phyloP scores from a whole-genome alignment of 2,329 filamentous ascomycete genomes.

The Microsporum canis region DNA sequence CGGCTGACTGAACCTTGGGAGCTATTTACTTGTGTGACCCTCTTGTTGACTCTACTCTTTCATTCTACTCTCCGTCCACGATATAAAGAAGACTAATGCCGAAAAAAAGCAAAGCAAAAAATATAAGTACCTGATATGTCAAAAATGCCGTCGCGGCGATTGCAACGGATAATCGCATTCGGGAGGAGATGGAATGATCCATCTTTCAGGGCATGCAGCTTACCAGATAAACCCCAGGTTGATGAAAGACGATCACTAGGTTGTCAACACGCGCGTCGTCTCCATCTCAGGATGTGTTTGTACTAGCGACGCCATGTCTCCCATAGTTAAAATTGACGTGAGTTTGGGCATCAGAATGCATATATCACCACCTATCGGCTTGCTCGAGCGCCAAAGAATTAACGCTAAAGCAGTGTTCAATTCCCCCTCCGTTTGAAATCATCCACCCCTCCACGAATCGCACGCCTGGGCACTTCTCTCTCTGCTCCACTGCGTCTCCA shows the following conservation, averaged over 20 bases:
- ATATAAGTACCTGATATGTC: not conserved
- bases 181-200: not conserved
- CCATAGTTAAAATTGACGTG: conserved; percentile 12
- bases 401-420: conserved; percentile 66
- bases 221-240: not conserved
- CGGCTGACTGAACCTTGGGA: too few relatives aligned
- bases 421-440: conserved; percentile 56
- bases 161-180: not conserved
- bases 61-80: too few relatives aligned
- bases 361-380: not conserved
- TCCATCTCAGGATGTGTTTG: conserved; percentile 65
- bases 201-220: not conserved
- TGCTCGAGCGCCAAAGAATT: not conserved
- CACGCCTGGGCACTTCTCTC: conserved; percentile 56
- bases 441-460: not conserved
- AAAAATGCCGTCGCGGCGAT: not conserved
- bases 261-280: conserved; percentile 59
- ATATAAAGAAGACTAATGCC: too few relatives aligned
- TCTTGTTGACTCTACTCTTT: too few relatives aligned
- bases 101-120: not conserved
- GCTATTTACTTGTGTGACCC: too few relatives aligned
- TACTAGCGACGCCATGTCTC: conserved; percentile 91
- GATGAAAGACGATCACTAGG: conserved; percentile 51
- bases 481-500: conserved; percentile 55
- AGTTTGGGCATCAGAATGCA: conserved; percentile 9